Conservation (phyloP, 345 rosid species). For the Camelina sativa region DNA sequence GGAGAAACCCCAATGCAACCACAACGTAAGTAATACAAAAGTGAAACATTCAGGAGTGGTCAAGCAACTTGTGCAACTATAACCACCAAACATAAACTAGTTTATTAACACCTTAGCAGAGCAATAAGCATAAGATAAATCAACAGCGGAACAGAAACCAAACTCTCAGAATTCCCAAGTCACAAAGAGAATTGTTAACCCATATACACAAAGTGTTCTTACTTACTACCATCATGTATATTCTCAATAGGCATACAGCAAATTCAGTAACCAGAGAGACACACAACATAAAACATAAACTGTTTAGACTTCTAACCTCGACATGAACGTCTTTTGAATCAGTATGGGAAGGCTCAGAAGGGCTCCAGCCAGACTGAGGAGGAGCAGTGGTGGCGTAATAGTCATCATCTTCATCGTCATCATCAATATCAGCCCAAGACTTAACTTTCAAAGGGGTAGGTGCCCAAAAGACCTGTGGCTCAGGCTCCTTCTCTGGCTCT, state of each 20-base stretch:
- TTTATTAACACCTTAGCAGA: neutral
- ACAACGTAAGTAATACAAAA: neutral
- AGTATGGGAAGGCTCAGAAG: constrained; percentile 37
- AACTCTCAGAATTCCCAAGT: neutral
- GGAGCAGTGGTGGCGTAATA: constrained; percentile 63
- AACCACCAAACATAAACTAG: neutral
- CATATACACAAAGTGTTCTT: neutral
- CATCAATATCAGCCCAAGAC: constrained; percentile 71
- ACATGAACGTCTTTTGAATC: constrained; percentile 43
- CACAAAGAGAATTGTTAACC: constrained; percentile 1
- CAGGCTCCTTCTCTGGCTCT: constrained; percentile 47
- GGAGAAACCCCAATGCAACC: neutral
- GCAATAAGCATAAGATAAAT: neutral
- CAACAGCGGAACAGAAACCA: neutral
- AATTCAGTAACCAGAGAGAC: neutral
- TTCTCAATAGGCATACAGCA: neutral
- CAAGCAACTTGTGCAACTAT: neutral
- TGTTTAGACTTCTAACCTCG: constrained; percentile 42
- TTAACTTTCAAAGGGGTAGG: constrained; percentile 53
- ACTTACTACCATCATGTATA: neutral
- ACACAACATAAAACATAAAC: neutral
- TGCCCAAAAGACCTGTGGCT: constrained; percentile 58
- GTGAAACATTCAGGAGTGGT: neutral
- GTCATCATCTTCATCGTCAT: constrained; percentile 61
- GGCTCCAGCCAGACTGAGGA: constrained; percentile 48